phyloP scores from a whole-genome alignment of 2,329 filamentous ascomycete genomes.

The Diaporthe aspalathi region DNA sequence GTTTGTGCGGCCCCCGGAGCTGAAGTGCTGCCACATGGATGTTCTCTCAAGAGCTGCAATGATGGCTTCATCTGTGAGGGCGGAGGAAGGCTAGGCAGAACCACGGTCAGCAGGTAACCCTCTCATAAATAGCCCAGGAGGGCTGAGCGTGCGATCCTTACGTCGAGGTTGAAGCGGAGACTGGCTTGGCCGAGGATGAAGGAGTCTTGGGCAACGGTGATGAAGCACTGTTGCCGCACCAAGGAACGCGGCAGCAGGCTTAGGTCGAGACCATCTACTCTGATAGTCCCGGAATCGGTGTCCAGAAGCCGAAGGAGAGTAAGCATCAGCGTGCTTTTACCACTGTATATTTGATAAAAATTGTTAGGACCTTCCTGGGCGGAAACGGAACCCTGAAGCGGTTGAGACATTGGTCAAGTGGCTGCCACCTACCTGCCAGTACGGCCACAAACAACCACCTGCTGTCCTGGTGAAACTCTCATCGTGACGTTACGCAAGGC shows the following conservation, averaged over 20 bases:
- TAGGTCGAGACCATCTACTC: not conserved
- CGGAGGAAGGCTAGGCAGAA: not conserved
- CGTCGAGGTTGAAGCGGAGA: constrained; percentile 5
- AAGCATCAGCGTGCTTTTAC: not conserved
- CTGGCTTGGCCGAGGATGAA: not conserved
- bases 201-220: constrained; percentile 1
- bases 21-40: not conserved
- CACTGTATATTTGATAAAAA: not conserved
- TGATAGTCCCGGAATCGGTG: not conserved
- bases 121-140: not conserved
- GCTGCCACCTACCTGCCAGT: not conserved
- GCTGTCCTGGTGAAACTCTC: not conserved
- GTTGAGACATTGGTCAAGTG: not conserved
- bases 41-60: not conserved
- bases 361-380: not conserved
- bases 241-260: not conserved
- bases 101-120: not conserved
- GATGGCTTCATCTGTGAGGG: not conserved
- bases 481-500: not conserved
- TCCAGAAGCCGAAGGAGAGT: not conserved
- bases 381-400: no score
- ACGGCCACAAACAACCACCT: not conserved
- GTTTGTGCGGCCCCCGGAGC: not conserved
- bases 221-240: not conserved
- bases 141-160: not conserved